Evolutionary conservation across 805 yeast genomes (phyloP).

Genomic region (Saturnispora serradocipensis): DNA sequence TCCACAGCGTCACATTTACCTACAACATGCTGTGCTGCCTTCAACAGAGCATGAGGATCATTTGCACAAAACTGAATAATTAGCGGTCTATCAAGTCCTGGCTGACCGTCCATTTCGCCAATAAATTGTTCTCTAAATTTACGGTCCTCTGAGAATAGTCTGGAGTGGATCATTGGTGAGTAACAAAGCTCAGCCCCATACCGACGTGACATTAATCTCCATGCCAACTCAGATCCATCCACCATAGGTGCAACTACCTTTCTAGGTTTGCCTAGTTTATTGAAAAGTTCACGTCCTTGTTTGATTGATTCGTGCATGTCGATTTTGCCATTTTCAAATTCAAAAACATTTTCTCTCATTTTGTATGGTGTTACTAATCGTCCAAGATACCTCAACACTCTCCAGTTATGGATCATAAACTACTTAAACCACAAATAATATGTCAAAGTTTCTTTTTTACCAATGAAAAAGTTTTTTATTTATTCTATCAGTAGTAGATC

Average conservation of each 20-base stretch:
- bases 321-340: slow-evolving; percentile 16
- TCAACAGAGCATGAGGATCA: slow-evolving; percentile 73
- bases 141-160: slow-evolving; percentile 74
- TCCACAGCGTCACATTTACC: slow-evolving; percentile 93
- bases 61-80: slow-evolving; percentile 96
- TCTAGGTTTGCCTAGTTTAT: slow-evolving; percentile 62
- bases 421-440: not conserved
- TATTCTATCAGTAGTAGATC: not conserved
- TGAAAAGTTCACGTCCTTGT: slow-evolving; percentile 61
- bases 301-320: slow-evolving; percentile 6
- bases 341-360: not conserved
- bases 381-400: not conserved
- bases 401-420: not conserved
- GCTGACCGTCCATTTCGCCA: slow-evolving; percentile 65
- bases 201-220: slow-evolving; percentile 78
- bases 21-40: slow-evolving; percentile 75
- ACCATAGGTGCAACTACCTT: slow-evolving; percentile 98
- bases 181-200: slow-evolving; percentile 93
- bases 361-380: not conserved
- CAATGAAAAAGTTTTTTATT: not conserved
- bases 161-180: slow-evolving; percentile 95
- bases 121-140: slow-evolving; percentile 74
- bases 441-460: not conserved
- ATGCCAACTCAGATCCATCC: slow-evolving; percentile 91
- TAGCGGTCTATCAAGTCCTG: slow-evolving; percentile 65